These are phyloP conservation scores for Pistacia atlantica DNA, from an alignment of 345 rosid genomes.

Conservation along the genomic window DNA sequence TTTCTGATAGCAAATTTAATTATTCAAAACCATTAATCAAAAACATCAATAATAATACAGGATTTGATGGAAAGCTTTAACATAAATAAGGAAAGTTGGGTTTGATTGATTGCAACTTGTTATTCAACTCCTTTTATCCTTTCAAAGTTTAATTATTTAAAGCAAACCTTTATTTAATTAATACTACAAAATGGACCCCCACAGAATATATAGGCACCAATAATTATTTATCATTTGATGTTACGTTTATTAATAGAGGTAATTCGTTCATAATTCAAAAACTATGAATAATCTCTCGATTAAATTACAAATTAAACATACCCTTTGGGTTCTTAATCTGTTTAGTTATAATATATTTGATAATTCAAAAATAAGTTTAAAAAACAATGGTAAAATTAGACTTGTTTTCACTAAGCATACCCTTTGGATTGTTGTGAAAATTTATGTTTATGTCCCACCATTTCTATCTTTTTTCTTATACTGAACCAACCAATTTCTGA, in stretches of 20 bases:
- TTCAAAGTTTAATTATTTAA: neutral
- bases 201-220: neutral
- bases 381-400: too few species aligned
- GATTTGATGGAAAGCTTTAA: constrained; percentile 24
- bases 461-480: neutral
- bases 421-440: too few species aligned
- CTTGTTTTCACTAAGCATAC: too few species aligned
- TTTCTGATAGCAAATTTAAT: neutral
- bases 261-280: too few species aligned
- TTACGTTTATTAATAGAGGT: too few species aligned
- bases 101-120: constrained; percentile 44
- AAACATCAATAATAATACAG: constrained; percentile 31
- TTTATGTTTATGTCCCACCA: too few species aligned
- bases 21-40: constrained; percentile 8
- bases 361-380: too few species aligned
- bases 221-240: too few species aligned
- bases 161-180: neutral
- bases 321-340: too few species aligned
- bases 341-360: too few species aligned
- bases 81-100: constrained; percentile 32
- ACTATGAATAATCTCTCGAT: too few species aligned
- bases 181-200: neutral
- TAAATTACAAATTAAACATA: too few species aligned
- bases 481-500: neutral
- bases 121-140: constrained; percentile 14